Conservation (phyloP, 805 yeast genomes). For the Hanseniaspora lachancei region DNA sequence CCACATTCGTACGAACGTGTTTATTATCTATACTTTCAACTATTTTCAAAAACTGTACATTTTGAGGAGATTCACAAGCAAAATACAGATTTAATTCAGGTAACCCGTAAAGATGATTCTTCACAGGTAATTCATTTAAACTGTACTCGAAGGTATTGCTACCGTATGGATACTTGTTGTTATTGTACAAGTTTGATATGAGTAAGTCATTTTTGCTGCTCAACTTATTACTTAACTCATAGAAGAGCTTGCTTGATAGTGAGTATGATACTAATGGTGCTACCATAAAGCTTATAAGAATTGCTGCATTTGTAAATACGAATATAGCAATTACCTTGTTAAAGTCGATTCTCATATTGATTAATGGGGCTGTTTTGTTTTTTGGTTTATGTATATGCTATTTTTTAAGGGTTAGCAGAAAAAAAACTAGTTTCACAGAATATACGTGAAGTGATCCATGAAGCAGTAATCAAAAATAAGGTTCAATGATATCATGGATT, state of each 20-base stretch:
- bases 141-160: not conserved
- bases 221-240: conserved; percentile 2
- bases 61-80: not conserved
- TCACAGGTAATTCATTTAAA: not conserved
- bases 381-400: not conserved
- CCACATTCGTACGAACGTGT: not conserved
- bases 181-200: conserved; percentile 1
- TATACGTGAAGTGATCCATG: no score
- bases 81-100: conserved; percentile 1
- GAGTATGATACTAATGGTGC: not conserved
- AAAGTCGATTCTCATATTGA: conserved; percentile 2
- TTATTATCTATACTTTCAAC: not conserved
- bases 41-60: not conserved
- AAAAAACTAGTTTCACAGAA: no score
- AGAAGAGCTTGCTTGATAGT: conserved; percentile 1
- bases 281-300: not conserved
- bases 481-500: no score
- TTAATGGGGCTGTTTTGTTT: not conserved
- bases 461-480: no score
- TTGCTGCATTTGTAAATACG: not conserved
- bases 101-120: conserved; percentile 9
- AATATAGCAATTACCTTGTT: not conserved
- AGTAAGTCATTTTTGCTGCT: not conserved
- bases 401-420: no score
- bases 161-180: not conserved